Evolutionary conservation across 2,329 filamentous ascomycete species (phyloP).

Genomic region (Cercospora sp.): DNA sequence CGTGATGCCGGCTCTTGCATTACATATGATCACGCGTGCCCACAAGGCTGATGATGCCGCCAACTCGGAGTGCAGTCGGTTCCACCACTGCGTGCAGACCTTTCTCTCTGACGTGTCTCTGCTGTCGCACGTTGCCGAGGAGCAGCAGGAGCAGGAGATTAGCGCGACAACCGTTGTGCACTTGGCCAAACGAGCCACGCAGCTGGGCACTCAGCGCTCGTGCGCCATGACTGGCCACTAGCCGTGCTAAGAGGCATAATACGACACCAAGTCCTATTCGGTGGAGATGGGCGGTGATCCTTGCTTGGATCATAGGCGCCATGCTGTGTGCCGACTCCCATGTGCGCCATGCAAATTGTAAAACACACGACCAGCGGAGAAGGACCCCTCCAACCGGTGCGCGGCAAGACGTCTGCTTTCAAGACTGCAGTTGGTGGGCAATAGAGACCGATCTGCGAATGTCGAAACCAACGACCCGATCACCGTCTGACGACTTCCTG

Average conservation of each 20-base stretch:
- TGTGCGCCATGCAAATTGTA: background rate
- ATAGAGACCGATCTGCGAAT: background rate
- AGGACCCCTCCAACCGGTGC: background rate
- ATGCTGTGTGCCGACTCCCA: background rate
- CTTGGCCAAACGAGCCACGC: slow-evolving; percentile 4
- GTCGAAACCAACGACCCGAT: background rate
- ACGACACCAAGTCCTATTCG: background rate
- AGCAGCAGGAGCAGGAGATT: background rate
- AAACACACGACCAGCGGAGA: background rate
- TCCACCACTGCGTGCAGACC: background rate
- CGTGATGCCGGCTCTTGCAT: background rate
- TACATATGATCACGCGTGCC: slow-evolving; percentile 1
- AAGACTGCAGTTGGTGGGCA: too few species aligned
- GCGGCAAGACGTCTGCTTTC: too few species aligned
- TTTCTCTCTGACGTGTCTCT: background rate
- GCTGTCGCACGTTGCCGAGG: background rate
- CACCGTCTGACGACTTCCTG: background rate
- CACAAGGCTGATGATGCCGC: slow-evolving; percentile 7
- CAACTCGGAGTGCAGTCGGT: background rate
- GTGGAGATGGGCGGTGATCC: slow-evolving; percentile 9
- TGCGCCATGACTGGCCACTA: background rate
- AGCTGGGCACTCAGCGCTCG: background rate
- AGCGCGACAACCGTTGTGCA: background rate
- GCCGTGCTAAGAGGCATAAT: background rate
- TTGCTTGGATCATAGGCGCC: slow-evolving; percentile 3